Evolutionary conservation across 495 filamentous ascomycete genomes (phyloP), one percentile per base, ranked within the genome.

Genomic region (Neohortaea acidophila): DNA sequence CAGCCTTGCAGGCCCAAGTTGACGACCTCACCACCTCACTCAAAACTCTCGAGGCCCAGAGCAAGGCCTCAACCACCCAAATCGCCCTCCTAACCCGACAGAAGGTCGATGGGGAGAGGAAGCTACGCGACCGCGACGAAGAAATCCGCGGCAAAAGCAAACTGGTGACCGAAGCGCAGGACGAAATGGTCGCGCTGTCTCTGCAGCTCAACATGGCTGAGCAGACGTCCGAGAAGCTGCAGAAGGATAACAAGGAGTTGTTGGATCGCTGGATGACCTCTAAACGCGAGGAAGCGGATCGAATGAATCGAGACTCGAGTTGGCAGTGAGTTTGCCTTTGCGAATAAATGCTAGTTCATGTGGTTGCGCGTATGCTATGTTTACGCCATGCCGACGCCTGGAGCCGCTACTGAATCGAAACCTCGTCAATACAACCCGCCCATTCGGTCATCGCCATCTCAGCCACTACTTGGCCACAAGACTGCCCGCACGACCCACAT

Each of bases 211-310:
- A 93, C 51, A 74, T 93, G 66, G 72, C 77, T 7, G 81, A 87
- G 52, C 69, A 84, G 54, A 69, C 67, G 49, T 65, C 64, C 4
- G 67, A 69, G 44, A 75, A 73, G 50, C 61, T 91, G 39, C 62
- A 73, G 53, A 66, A 64, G n/a, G 87, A 96, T 52, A 94, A 96
- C 51, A 69, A 82, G 51, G 80, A 94, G 32, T 63, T 94, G 24
- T 73, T 94, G 36, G 77, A 85, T 51, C 70, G 87, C 31, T 94
- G 81, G 82, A 89, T 96, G 83, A 71, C 69, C 44, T 67, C 80
- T 42, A 84, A 86, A 66, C 77, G 74, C 4, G 66, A 73, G 56
- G 85, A 94, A 62, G 87, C 82, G 4, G 84, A 91, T 39, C 76
- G 70, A 17, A 81, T 93, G 82, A 94, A 94, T 53, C 58, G 79